phyloP scores from a whole-genome alignment of 768 basidiomycete genomes.

The Phanerochaete carnosa region DNA sequence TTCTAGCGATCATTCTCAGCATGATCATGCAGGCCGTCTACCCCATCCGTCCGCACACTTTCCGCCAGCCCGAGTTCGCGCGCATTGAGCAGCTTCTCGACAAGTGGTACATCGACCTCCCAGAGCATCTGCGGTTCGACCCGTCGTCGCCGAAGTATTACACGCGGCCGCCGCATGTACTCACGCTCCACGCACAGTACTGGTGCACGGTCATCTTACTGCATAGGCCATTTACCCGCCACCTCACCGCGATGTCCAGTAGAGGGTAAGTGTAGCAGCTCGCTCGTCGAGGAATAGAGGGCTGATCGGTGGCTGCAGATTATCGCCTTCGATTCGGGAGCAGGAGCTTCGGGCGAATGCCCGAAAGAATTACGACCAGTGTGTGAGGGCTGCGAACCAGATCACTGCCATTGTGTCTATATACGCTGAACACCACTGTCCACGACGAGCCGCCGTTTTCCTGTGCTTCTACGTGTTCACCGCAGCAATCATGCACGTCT shows the following conservation, averaged over 20 bases:
- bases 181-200: slow-evolving; percentile 83
- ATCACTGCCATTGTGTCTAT: slow-evolving; percentile 63
- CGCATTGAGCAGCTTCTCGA: slow-evolving; percentile 61
- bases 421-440: slow-evolving; percentile 61
- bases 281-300: background rate
- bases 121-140: slow-evolving; percentile 65
- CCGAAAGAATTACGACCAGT: slow-evolving; percentile 68
- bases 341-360: slow-evolving; percentile 49
- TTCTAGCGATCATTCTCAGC: slow-evolving; percentile 62
- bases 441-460: slow-evolving; percentile 64
- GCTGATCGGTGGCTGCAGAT: slow-evolving; percentile 1
- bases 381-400: slow-evolving; percentile 74
- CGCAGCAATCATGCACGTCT: slow-evolving; percentile 77
- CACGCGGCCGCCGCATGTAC: slow-evolving; percentile 56
- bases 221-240: slow-evolving; percentile 64
- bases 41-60: slow-evolving; percentile 52
- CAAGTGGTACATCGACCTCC: slow-evolving; percentile 73
- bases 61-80: slow-evolving; percentile 55
- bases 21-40: slow-evolving; percentile 71
- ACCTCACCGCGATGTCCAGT: slow-evolving; percentile 17
- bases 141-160: slow-evolving; percentile 40
- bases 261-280: slow-evolving; percentile 13
- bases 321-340: slow-evolving; percentile 37
- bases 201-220: slow-evolving; percentile 76
- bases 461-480: slow-evolving; percentile 79